A percentile compares a stretch with the other conserved stretches of the same genome.
These are phyloP conservation scores for Taphrina pruni DNA, from an alignment of 1,139 yeast species.

Conservation along the genomic window DNA sequence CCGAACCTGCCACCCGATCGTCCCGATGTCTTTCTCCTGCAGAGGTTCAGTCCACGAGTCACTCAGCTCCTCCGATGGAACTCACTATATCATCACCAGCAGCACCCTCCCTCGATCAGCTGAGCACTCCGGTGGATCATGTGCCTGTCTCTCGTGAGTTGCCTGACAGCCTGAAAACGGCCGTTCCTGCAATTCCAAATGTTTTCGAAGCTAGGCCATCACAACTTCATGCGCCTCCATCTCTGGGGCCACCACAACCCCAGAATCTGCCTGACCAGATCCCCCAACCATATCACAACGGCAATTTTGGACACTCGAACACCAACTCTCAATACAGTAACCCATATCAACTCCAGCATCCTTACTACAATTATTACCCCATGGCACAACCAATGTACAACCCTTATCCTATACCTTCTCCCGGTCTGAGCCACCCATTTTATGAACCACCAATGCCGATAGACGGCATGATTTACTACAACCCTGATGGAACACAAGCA, in stretches of 20 bases:
- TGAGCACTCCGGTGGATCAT: not conserved
- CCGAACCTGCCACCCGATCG: conserved; percentile 8
- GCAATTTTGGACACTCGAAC: not conserved
- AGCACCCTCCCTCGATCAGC: not conserved
- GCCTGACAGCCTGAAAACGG: not conserved
- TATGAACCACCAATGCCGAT: conserved; percentile 10
- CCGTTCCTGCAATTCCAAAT: conserved; percentile 10
- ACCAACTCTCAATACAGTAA: not conserved
- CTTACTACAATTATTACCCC: conserved; percentile 6
- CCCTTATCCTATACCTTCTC: conserved; percentile 4
- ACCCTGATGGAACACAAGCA: conserved; percentile 21
- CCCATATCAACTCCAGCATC: not conserved
- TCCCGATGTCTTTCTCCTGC: not conserved
- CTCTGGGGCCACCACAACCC: conserved; percentile 22
- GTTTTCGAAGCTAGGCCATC: conserved; percentile 12
- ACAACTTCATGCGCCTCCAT: conserved; percentile 23
- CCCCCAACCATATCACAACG: conserved; percentile 2
- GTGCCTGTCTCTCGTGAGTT: not conserved
- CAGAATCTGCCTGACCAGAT: conserved; percentile 27
- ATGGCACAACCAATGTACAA: conserved; percentile 8
- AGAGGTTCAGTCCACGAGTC: not conserved
- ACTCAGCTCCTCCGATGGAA: conserved; percentile 20
- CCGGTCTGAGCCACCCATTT: conserved; percentile 15
- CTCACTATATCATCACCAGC: not conserved
- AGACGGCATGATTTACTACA: conserved; percentile 14